These are phyloP conservation scores for Penicillium antarcticum DNA, from an alignment of 495 filamentous ascomycete genomes.

Conservation along the genomic window DNA sequence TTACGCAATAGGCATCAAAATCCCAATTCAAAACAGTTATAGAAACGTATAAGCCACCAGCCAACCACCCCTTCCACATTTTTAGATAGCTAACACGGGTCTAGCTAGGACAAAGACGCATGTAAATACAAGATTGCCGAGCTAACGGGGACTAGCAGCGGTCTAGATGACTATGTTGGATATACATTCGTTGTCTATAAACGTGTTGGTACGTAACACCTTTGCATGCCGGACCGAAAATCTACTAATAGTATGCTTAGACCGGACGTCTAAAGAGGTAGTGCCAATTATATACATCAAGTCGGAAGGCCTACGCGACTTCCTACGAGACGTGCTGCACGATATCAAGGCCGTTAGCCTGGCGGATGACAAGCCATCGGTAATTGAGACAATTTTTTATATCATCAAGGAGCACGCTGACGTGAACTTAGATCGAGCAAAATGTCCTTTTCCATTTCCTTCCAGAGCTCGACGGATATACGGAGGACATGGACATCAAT, in stretches of 20 bases:
- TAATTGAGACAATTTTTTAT: conserved; percentile 15
- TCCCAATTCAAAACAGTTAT: conserved; percentile 16
- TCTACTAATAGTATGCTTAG: conserved; percentile 12
- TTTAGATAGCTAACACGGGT: conserved; percentile 11
- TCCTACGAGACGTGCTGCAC: conserved; percentile 24
- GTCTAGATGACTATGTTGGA: conserved; percentile 17
- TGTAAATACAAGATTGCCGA: conserved; percentile 24
- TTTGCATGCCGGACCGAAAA: conserved; percentile 4
- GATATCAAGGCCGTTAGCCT: conserved; percentile 30
- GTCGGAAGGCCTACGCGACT: conserved; percentile 28
- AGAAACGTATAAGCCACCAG: conserved; percentile 17
- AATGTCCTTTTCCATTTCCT: conserved; percentile 34
- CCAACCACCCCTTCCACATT: conserved; percentile 5
- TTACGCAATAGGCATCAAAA: conserved; percentile 19
- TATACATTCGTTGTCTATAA: conserved; percentile 25
- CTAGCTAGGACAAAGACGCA: conserved; percentile 26
- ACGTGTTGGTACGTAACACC: conserved; percentile 20
- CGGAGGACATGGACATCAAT: conserved; percentile 6
- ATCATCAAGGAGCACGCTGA: conserved; percentile 10
- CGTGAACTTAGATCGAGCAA: conserved; percentile 26
- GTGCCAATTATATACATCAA: conserved; percentile 24
- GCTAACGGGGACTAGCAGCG: conserved; percentile 9
- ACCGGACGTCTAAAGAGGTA: conserved; percentile 20
- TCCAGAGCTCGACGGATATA: conserved; percentile 22
- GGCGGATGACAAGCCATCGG: conserved; percentile 21